A percentile compares a stretch with the other conserved stretches of the same genome.
Evolutionary conservation across 805 yeast genomes (phyloP).

Genomic region (Teunomyces barrocoloradensis): DNA sequence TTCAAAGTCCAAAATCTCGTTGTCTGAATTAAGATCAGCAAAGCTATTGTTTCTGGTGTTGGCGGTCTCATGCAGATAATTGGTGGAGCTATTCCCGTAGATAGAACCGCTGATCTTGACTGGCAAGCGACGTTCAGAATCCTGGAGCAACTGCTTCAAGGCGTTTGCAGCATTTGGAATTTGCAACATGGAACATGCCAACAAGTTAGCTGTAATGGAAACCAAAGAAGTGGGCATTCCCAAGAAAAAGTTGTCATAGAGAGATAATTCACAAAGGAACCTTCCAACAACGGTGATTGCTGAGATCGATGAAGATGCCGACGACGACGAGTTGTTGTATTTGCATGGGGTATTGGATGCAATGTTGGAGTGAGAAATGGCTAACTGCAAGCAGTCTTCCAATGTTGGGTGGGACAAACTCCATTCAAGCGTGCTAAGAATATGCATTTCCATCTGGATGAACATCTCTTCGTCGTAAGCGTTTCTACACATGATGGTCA

Average conservation of each 20-base stretch:
- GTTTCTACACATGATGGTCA: slow-evolving; percentile 54
- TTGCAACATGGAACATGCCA: slow-evolving; percentile 55
- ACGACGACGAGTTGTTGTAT: slow-evolving; percentile 15
- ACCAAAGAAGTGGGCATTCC: slow-evolving; percentile 45
- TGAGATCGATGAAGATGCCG: slow-evolving; percentile 34
- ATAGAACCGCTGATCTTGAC: slow-evolving; percentile 2
- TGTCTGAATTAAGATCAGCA: slow-evolving; percentile 3
- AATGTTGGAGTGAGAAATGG: slow-evolving; percentile 32
- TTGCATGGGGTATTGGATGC: slow-evolving; percentile 24
- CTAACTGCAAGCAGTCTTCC: slow-evolving; percentile 49
- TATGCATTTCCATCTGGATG: slow-evolving; percentile 46
- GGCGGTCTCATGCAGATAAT: neutral
- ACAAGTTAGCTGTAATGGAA: slow-evolving; percentile 47
- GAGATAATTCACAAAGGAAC: slow-evolving; percentile 53
- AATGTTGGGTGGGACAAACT: slow-evolving; percentile 45
- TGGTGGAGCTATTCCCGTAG: neutral
- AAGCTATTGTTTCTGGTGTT: slow-evolving; percentile 3
- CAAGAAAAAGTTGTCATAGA: slow-evolving; percentile 49
- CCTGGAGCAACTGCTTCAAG: slow-evolving; percentile 22
- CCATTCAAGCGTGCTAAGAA: slow-evolving; percentile 44
- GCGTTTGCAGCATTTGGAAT: slow-evolving; percentile 42
- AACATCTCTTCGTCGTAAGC: slow-evolving; percentile 57
- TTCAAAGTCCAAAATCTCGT: slow-evolving; percentile 3
- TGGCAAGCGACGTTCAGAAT: slow-evolving; percentile 4
- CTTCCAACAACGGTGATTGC: slow-evolving; percentile 55